Evolutionary conservation across 1,139 yeast genomes (phyloP).

Genomic region (Groenewaldozyma sp.): DNA sequence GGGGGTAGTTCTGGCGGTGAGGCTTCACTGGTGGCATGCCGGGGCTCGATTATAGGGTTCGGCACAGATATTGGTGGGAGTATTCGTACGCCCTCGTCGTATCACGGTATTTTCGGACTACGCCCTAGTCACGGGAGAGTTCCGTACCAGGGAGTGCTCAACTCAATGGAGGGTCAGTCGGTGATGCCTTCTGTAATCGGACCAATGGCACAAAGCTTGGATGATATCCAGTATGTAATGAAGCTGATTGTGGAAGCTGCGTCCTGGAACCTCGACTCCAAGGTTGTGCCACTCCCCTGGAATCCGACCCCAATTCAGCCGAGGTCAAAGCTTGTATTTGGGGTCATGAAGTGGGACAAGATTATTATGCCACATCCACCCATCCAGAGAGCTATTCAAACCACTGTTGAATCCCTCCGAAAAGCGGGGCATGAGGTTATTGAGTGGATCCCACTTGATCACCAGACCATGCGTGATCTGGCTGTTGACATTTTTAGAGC

Average conservation of each 20-base stretch:
- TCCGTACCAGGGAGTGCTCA: constrained; percentile 23
- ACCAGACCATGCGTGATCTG: constrained; percentile 30
- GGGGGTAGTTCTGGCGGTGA: constrained; percentile 76
- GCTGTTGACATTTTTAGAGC: constrained; percentile 37
- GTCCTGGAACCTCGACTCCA: constrained; percentile 12
- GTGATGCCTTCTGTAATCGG: constrained; percentile 10
- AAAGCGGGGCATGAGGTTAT: constrained; percentile 33
- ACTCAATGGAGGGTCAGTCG: constrained; percentile 4
- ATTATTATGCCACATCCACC: constrained; percentile 41
- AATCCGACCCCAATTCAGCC: constrained; percentile 4
- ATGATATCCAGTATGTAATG: constrained; percentile 10
- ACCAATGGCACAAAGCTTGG: constrained; percentile 11
- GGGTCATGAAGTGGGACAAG: constrained; percentile 5
- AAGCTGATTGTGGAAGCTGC: constrained; percentile 7
- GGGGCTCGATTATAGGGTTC: constrained; percentile 53
- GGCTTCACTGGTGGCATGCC: constrained; percentile 42
- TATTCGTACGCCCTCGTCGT: constrained; percentile 68
- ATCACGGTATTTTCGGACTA: constrained; percentile 54
- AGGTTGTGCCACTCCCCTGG: constrained; percentile 16
- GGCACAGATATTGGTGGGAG: constrained; percentile 79
- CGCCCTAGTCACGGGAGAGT: constrained; percentile 61
- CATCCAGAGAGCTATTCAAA: constrained; percentile 34
- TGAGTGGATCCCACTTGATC: constrained; percentile 37
- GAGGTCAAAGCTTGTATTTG: not conserved
- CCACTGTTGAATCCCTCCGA: constrained; percentile 25